Percentiles rank a stretch among this genome's conserved stretches.
Evolutionary conservation across 306 rosid genomes (phyloP).

Genomic region (Ochetophila trinervis): DNA sequence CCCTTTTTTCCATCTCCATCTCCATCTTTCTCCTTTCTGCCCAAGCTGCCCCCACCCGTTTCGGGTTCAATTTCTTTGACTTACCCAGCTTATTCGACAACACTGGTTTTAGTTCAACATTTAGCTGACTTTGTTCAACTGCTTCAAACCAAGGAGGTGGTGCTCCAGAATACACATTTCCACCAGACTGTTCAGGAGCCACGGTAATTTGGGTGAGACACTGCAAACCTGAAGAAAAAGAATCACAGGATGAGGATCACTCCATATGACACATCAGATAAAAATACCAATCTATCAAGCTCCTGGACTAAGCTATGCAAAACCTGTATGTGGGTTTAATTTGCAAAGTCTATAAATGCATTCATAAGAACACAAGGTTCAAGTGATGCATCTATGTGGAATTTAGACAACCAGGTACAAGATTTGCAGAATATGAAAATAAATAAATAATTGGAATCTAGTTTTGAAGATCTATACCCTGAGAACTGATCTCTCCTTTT

Average conservation of each 20-base stretch:
- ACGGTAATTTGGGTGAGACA: constrained; percentile 39
- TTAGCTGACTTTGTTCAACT: constrained; percentile 42
- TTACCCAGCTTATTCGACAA: constrained; percentile 45
- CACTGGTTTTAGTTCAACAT: constrained; percentile 31
- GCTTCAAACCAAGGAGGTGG: constrained; percentile 82
- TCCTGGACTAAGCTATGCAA: constrained; percentile 19
- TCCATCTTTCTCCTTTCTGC: constrained; percentile 88
- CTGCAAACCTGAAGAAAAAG: constrained; percentile 52
- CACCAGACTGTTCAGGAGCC: constrained; percentile 39
- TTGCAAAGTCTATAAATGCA: neutral
- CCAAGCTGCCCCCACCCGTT: constrained; percentile 97
- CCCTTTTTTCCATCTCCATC: constrained; percentile 88
- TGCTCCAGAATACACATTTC: constrained; percentile 72
- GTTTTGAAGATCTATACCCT: constrained; percentile 41
- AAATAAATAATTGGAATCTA: neutral
- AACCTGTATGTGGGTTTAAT: constrained; percentile 7
- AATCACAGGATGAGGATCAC: constrained; percentile 28
- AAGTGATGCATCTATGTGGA: constrained; percentile 15
- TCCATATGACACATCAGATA: neutral
- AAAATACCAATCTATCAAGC: constrained; percentile 3
- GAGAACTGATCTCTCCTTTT: constrained; percentile 42
- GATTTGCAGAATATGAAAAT: neutral
- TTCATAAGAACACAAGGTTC: constrained; percentile 6
- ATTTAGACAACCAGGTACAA: constrained; percentile 5
- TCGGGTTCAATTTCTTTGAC: constrained; percentile 68